A percentile compares a stretch with the other conserved stretches of the same genome.
These are phyloP conservation scores for Candida sphagnicola DNA, from an alignment of 805 yeast genomes.

Conservation along the genomic window DNA sequence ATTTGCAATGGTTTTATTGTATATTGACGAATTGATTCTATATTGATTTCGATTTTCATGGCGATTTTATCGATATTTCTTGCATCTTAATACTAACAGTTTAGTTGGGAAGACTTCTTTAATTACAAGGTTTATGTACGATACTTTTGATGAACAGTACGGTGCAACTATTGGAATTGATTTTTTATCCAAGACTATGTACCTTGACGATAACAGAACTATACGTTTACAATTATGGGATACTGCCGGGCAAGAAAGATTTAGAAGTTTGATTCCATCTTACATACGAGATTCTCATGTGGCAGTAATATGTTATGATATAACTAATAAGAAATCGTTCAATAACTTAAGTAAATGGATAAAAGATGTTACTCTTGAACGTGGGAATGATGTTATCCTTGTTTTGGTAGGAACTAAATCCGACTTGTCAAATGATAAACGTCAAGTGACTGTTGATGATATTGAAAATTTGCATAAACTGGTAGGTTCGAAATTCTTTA, in stretches of 20 bases:
- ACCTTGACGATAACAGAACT: slow-evolving; percentile 86
- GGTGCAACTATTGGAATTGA: slow-evolving; percentile 97
- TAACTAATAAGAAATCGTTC: slow-evolving; percentile 81
- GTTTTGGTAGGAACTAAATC: slow-evolving; percentile 91
- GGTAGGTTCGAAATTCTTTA: slow-evolving; percentile 72
- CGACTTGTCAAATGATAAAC: slow-evolving; percentile 65
- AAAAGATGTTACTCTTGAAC: slow-evolving; percentile 88
- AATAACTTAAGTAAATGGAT: slow-evolving; percentile 87
- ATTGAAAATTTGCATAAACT: slow-evolving; percentile 74
- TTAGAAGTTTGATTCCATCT: slow-evolving; percentile 90
- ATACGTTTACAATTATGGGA: slow-evolving; percentile 96
- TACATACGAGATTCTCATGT: slow-evolving; percentile 95
- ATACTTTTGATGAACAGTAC: slow-evolving; percentile 93
- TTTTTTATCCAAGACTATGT: slow-evolving; percentile 91
- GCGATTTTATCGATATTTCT: not conserved
- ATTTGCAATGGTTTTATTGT: too few species aligned
- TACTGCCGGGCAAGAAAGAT: slow-evolving; percentile 96
- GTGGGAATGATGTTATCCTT: slow-evolving; percentile 85
- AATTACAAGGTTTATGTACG: slow-evolving; percentile 97
- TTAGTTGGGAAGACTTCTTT: slow-evolving; percentile 91
- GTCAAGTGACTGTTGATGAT: slow-evolving; percentile 80
- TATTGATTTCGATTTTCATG: too few species aligned
- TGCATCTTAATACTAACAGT: not conserved
- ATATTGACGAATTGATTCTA: too few species aligned
- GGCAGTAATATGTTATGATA: slow-evolving; percentile 95